Evolutionary conservation across 306 rosid species (phyloP).

Genomic region (Heteromeles arbutifolia): DNA sequence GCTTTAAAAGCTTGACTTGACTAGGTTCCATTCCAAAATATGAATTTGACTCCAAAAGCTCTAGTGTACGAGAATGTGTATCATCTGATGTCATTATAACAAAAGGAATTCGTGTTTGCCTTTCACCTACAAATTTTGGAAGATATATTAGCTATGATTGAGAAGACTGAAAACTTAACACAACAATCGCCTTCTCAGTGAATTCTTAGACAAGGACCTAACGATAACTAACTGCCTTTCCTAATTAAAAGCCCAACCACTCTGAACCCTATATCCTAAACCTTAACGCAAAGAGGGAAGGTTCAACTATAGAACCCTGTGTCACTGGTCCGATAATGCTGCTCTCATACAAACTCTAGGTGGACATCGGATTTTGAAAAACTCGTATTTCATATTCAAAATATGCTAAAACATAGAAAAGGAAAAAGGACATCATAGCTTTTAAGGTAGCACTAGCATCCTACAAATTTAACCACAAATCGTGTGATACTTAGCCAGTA

Average conservation of each 20-base stretch:
- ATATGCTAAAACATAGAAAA: not conserved
- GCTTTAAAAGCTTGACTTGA: conserved; percentile 92
- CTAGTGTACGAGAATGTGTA: conserved; percentile 67
- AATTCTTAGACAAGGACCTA: too few species aligned
- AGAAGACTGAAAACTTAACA: not conserved
- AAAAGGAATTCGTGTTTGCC: conserved; percentile 49
- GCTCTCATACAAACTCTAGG: not conserved
- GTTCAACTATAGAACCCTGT: not conserved
- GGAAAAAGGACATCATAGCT: not conserved
- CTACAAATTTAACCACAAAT: not conserved
- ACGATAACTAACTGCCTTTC: not conserved
- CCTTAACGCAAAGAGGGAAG: too few species aligned
- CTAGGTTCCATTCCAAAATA: conserved; percentile 88
- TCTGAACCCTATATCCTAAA: not conserved
- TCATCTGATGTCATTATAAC: conserved; percentile 98
- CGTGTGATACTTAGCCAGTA: not conserved
- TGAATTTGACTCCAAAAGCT: conserved; percentile 71
- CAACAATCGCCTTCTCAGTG: not conserved
- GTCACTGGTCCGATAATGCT: not conserved
- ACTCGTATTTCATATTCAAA: not conserved
- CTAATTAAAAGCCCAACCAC: not conserved
- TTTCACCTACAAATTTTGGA: conserved; percentile 41
- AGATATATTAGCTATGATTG: not conserved
- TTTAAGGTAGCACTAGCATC: not conserved
- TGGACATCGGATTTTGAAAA: not conserved